phyloP scores from a whole-genome alignment of 768 basidiomycete species.

The Leucosporidium creatinivorum region DNA sequence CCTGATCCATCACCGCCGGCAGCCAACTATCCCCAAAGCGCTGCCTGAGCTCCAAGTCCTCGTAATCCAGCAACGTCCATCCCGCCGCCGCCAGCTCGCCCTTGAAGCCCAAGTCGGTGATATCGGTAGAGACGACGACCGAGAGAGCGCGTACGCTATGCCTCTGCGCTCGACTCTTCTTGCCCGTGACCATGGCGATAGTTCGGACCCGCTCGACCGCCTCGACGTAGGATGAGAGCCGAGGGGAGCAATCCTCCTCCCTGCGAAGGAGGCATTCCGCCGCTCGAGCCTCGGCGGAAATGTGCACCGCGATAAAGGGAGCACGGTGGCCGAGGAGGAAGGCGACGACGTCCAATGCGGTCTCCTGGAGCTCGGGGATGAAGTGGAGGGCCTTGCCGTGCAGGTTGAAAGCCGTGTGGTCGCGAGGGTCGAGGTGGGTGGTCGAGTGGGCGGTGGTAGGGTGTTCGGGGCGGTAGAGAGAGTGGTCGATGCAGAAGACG shows the following conservation, averaged over 20 bases:
- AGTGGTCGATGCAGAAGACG: constrained; percentile 31
- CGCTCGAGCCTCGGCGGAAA: constrained; percentile 13
- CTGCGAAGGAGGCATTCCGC: constrained; percentile 24
- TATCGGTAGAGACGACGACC: constrained; percentile 30
- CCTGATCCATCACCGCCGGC: constrained; percentile 18
- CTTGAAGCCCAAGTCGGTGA: constrained; percentile 28
- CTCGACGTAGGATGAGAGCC: not conserved
- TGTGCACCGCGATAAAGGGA: constrained; percentile 29
- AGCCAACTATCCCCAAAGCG: constrained; percentile 15
- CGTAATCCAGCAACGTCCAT: constrained; percentile 30
- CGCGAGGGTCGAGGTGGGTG: constrained; percentile 32
- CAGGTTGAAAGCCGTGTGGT: constrained; percentile 30
- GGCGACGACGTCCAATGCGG: constrained; percentile 21
- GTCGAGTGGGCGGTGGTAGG: constrained; percentile 20
- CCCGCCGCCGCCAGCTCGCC: constrained; percentile 28
- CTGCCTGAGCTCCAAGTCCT: constrained; percentile 25
- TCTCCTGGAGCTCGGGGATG: constrained; percentile 20
- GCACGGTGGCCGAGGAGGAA: constrained; percentile 22
- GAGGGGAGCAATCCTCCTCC: constrained; percentile 2
- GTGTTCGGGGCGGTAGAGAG: constrained; percentile 29
- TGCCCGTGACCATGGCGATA: constrained; percentile 15
- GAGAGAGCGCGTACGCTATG: constrained; percentile 17
- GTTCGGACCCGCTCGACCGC: not conserved
- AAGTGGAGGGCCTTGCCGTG: constrained; percentile 29
- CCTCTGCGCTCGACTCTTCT: constrained; percentile 26